Evolutionary conservation across 208 protist genomes (phyloP).

Genomic region (Trypanosoma lewisi): DNA sequence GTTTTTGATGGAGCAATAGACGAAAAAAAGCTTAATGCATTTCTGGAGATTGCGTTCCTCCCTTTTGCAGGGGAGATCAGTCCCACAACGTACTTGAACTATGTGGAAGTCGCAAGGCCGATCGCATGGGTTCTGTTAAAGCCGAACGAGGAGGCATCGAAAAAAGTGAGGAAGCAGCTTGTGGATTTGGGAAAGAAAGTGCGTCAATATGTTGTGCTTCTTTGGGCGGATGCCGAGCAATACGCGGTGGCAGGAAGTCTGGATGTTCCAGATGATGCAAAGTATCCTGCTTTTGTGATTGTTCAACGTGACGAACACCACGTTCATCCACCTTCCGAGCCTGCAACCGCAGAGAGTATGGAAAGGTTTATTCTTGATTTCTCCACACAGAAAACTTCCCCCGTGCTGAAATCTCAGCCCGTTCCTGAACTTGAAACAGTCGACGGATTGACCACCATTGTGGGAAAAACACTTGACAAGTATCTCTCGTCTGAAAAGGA

Average conservation of each 20-base stretch:
- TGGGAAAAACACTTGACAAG: conserved; percentile 55
- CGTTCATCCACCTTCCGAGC: conserved; percentile 41
- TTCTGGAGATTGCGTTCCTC: conserved; percentile 48
- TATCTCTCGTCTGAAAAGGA: conserved; percentile 47
- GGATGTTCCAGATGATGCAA: conserved; percentile 48
- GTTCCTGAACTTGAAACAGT: conserved; percentile 66
- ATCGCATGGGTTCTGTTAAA: conserved; percentile 75
- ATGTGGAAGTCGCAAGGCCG: conserved; percentile 49
- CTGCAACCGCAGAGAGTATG: conserved; percentile 45
- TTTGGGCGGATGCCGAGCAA: conserved; percentile 70
- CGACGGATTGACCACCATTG: conserved; percentile 81
- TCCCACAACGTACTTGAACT: conserved; percentile 58
- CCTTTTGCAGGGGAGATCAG: conserved; percentile 71
- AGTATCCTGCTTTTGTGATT: conserved; percentile 80
- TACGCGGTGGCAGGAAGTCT: conserved; percentile 65
- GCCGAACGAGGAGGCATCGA: conserved; percentile 21
- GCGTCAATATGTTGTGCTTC: conserved; percentile 70
- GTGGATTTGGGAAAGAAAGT: conserved; percentile 61
- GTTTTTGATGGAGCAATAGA: conserved; percentile 41
- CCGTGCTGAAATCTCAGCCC: conserved; percentile 52
- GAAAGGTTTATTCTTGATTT: conserved; percentile 55
- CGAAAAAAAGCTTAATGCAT: conserved; percentile 33
- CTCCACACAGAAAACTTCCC: conserved; percentile 43
- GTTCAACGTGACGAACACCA: conserved; percentile 46
- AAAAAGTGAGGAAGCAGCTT: conserved; percentile 28